phyloP scores from a whole-genome alignment of 768 basidiomycete genomes.

The Lentinula lateritia region DNA sequence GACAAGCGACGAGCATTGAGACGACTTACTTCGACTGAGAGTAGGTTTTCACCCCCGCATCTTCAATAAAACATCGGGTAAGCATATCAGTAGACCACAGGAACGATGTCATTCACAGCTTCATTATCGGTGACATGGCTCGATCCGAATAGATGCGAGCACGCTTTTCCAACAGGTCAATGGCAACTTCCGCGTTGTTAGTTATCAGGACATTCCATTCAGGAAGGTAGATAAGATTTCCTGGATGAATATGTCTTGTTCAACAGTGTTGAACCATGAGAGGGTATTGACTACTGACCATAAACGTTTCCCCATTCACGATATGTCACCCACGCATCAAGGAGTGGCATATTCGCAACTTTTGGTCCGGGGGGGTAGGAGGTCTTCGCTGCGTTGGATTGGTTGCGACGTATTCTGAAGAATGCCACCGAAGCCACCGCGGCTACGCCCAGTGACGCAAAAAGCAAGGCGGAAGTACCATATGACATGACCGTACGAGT shows the following conservation, averaged over 20 bases:
- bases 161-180: constrained; percentile 17
- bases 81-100: not conserved
- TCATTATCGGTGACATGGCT: constrained; percentile 9
- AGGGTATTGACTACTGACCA: not conserved
- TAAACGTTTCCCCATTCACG: constrained; percentile 3
- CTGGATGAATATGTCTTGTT: not conserved
- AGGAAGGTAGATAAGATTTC: constrained; percentile 19
- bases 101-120: constrained; percentile 10
- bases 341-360: not conserved
- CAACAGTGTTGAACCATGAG: not conserved
- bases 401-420: not conserved
- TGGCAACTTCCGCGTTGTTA: constrained; percentile 19
- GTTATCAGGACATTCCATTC: constrained; percentile 21
- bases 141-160: constrained; percentile 19
- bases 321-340: constrained; percentile 5
- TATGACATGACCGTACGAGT: not conserved
- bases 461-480: not conserved
- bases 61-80: not conserved
- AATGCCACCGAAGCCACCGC: not conserved
- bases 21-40: not conserved
- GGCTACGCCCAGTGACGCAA: not conserved
- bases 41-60: not conserved
- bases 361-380: constrained; percentile 8
- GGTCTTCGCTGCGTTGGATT: not conserved
- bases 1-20: not conserved